Conservation (phyloP, 1,284 basidiomycete species). For the Ganoderma lucidum region DNA sequence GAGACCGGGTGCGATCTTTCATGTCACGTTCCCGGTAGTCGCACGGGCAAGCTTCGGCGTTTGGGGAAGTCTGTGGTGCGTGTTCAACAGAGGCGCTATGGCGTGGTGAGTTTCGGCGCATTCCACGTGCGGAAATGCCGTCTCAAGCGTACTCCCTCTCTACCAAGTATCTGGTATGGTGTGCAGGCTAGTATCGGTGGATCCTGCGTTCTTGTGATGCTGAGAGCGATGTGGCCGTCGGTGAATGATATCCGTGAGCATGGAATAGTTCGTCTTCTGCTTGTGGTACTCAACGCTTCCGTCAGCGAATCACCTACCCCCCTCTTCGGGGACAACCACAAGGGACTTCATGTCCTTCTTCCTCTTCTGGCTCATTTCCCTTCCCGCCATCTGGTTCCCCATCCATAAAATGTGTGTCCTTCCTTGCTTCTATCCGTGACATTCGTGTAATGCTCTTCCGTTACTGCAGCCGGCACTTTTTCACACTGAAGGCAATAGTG, state of each 20-base stretch:
- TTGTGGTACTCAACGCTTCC: constrained; percentile 10
- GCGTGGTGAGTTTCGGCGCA: constrained; percentile 60
- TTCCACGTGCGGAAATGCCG: background rate
- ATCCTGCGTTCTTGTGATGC: constrained; percentile 76
- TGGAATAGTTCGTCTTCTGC: constrained; percentile 18
- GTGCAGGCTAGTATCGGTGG: constrained; percentile 87
- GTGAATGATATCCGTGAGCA: constrained; percentile 74
- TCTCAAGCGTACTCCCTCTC: background rate
- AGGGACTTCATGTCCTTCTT: constrained; percentile 84
- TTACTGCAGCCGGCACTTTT: constrained; percentile 71
- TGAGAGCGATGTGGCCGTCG: constrained; percentile 77
- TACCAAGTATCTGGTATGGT: constrained; percentile 76
- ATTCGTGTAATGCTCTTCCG: constrained; percentile 9
- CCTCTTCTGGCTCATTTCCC: constrained; percentile 85
- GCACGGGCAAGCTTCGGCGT: constrained; percentile 81
- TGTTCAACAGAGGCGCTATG: constrained; percentile 83
- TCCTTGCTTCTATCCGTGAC: constrained; percentile 23
- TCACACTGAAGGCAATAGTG: constrained; percentile 82
- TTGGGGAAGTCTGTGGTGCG: constrained; percentile 86
- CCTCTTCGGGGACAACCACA: constrained; percentile 73
- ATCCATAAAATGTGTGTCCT: constrained; percentile 76
- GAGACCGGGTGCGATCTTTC: constrained; percentile 82
- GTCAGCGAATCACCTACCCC: constrained; percentile 71
- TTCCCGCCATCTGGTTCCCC: constrained; percentile 84
- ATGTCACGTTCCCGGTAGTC: constrained; percentile 85